phyloP scores from a whole-genome alignment of 1,139 yeast genomes.

The Taphrina communis region DNA sequence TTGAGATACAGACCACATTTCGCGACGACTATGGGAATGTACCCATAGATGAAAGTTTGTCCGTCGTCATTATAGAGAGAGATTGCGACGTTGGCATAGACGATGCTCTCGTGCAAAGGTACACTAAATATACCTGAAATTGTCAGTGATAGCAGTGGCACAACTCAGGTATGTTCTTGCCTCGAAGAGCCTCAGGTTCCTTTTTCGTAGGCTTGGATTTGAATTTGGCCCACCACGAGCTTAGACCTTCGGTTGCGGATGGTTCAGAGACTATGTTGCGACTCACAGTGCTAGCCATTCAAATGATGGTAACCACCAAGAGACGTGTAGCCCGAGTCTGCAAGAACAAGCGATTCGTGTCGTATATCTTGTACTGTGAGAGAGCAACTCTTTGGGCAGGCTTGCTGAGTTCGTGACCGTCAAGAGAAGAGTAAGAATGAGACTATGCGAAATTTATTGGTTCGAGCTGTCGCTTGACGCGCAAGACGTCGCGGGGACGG shows the following conservation, averaged over 20 bases:
- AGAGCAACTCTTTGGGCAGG: background rate
- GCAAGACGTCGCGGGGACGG: background rate
- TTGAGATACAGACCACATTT: constrained; percentile 89
- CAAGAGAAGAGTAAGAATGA: background rate
- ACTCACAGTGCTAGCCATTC: constrained; percentile 33
- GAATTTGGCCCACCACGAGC: constrained; percentile 41
- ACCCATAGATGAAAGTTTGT: constrained; percentile 72
- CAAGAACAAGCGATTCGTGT: background rate
- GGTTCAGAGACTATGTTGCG: constrained; percentile 14
- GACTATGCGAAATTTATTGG: background rate
- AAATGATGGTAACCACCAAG: background rate
- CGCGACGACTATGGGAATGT: constrained; percentile 89
- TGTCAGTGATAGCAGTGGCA: background rate
- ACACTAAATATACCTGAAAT: constrained; percentile 73
- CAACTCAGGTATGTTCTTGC: background rate
- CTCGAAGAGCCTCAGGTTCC: constrained; percentile 21
- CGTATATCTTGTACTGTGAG: background rate
- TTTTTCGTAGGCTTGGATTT: constrained; percentile 32
- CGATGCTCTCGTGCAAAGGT: constrained; percentile 70
- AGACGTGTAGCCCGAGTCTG: background rate
- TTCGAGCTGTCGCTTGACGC: constrained; percentile 10
- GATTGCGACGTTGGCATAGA: constrained; percentile 76
- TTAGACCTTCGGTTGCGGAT: constrained; percentile 25
- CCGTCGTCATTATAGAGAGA: constrained; percentile 60
- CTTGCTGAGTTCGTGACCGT: background rate